Percentiles rank a stretch among this genome's conserved stretches.
These are phyloP conservation scores for Kluyveromyces starmeri DNA, from an alignment of 805 yeast species.

Conservation along the genomic window DNA sequence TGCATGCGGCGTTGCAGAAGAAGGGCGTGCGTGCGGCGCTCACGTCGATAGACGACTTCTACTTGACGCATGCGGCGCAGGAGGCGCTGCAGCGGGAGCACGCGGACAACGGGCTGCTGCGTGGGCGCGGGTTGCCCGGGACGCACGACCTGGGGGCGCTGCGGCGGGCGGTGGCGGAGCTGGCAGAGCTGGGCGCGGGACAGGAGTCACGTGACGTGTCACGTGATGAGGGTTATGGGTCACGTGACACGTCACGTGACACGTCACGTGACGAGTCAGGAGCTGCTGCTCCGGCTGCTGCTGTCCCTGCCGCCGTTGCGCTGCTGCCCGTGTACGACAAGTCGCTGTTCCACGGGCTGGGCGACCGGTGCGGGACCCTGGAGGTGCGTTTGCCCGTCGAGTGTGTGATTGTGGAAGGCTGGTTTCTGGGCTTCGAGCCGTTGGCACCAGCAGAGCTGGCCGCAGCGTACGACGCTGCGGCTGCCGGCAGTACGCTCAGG, in stretches of 20 bases:
- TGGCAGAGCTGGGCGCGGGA: conserved; percentile 18
- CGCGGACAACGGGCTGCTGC: conserved; percentile 45
- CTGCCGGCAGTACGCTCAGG: background rate
- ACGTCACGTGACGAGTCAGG: conserved; percentile 23
- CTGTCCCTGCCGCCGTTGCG: background rate
- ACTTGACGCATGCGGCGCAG: conserved; percentile 61
- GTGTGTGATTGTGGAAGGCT: conserved; percentile 79
- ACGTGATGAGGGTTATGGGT: no score
- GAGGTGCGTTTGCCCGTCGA: conserved; percentile 37
- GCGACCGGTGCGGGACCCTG: conserved; percentile 51
- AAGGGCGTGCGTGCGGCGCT: conserved; percentile 35
- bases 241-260: conserved; percentile 18
- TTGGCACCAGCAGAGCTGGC: conserved; percentile 20
- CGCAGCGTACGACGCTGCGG: conserved; percentile 2
- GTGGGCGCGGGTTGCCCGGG: conserved; percentile 88
- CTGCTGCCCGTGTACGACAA: conserved; percentile 76
- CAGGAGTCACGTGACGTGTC: no score
- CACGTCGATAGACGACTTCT: conserved; percentile 81
- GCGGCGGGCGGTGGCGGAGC: conserved; percentile 14
- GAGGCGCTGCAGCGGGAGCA: conserved; percentile 31
- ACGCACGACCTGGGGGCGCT: conserved; percentile 63
- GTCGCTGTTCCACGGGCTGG: conserved; percentile 58
- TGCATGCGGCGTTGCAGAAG: conserved; percentile 32
- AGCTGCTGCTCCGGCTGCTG: conserved; percentile 21
- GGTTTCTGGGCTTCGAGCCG: conserved; percentile 78